Conservation (phyloP, 2,329 filamentous ascomycete species). For the Aaosphaeria pasadenensis region DNA sequence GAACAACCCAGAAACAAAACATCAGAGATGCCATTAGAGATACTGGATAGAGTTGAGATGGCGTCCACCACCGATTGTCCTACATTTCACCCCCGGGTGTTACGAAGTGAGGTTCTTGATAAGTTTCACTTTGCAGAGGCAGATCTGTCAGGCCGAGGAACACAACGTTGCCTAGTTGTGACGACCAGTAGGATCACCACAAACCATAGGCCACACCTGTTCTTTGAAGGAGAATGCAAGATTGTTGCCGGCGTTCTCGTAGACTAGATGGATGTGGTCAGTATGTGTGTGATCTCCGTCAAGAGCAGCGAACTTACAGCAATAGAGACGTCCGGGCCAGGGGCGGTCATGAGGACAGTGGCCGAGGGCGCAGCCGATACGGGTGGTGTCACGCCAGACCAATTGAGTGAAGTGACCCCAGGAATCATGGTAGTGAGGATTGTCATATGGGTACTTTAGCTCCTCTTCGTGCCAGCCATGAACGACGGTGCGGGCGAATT, state of each 20-base stretch:
- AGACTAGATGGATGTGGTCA: conserved; percentile 16
- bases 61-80: no score
- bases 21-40: no score
- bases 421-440: conserved; percentile 22
- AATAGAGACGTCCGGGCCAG: conserved; percentile 33
- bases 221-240: conserved; percentile 23
- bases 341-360: conserved; percentile 17
- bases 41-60: no score
- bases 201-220: conserved; percentile 32
- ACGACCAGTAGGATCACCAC: conserved; percentile 15
- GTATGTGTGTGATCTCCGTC: background rate
- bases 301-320: conserved; percentile 21
- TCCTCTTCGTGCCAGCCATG: conserved; percentile 38
- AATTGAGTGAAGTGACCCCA: conserved; percentile 40
- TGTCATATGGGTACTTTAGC: conserved; percentile 31
- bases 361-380: conserved; percentile 34
- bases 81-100: no score
- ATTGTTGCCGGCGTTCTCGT: conserved; percentile 31
- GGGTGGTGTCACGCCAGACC: conserved; percentile 35
- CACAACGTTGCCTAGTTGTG: background rate
- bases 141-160: no score
- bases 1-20: no score
- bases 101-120: no score
- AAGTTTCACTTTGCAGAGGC: no score
- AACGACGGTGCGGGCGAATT: conserved; percentile 22